phyloP scores from a whole-genome alignment of 495 filamentous ascomycete genomes.

The Penicillium goetzii region DNA sequence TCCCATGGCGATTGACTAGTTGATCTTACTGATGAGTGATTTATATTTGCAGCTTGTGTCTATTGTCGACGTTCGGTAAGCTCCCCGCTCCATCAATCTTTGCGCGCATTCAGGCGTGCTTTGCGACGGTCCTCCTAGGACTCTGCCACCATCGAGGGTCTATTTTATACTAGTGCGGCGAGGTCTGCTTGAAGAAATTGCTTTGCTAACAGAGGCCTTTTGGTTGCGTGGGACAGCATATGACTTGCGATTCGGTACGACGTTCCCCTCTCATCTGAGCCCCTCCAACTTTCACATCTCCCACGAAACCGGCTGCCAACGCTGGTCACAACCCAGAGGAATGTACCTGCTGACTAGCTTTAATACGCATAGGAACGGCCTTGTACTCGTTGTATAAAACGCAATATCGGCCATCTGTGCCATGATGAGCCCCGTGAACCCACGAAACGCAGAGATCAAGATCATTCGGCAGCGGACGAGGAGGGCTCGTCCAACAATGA shows the following conservation, averaged over 20 bases:
- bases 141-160: background rate
- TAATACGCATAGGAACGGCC: constrained; percentile 73
- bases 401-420: constrained; percentile 98
- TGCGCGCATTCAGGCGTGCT: background rate
- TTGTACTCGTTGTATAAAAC: constrained; percentile 96
- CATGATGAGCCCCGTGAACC: constrained; percentile 93
- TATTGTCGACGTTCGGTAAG: constrained; percentile 99
- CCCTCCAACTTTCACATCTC: constrained; percentile 17
- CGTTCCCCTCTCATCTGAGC: constrained; percentile 45
- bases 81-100: constrained; percentile 21
- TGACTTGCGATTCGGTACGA: constrained; percentile 99
- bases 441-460: constrained; percentile 72
- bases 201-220: constrained; percentile 42
- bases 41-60: constrained; percentile 77
- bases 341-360: constrained; percentile 36
- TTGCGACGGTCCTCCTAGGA: constrained; percentile 12
- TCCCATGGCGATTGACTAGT: constrained; percentile 32
- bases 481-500: constrained; percentile 57
- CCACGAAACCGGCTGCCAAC: constrained; percentile 32
- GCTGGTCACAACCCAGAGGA: constrained; percentile 13
- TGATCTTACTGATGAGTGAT: constrained; percentile 35
- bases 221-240: constrained; percentile 73
- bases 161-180: background rate
- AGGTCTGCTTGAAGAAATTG: constrained; percentile 3
- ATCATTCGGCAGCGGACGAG: constrained; percentile 62